Base-by-base conservation (phyloP, 2,329 filamentous ascomycete species). In the Falciphora oryzae region DNA sequence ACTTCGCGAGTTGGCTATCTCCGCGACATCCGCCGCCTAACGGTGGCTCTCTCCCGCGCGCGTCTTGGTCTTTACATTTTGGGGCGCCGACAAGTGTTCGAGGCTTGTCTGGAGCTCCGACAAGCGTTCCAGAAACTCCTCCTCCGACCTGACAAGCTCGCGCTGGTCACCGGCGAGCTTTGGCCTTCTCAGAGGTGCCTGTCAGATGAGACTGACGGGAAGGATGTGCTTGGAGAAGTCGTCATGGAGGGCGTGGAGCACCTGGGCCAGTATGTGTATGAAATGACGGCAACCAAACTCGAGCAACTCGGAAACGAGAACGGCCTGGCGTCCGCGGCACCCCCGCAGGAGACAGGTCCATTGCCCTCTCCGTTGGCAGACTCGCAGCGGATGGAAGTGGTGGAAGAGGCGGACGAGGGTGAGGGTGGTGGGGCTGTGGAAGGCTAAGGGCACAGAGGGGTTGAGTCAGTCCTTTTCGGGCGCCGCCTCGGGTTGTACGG, bases 231-330 rank as follows among this genome's bases (percentile, higher is more conserved):
- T 2, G 83, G 83, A 16, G 83, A 85, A 70, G 89, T 87, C 1
- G 81, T 86, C 27, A 98, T 99, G 91, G 91, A 94, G 71, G 86
- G 90, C 44, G 89, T 98, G 1, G 94, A 99, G 79, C 95, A 99
- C 78, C 77, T 99, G 50, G 95, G 95, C 0, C 90, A 97, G 77
- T 99, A 97, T 75, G 94, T 99, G 28, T 97, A 87, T 74, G 92
- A 99, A 76, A 99, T 99, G 92, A 96, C 93, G 4, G 85, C 89
- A 60, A 85, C 83, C 1, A 82, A 77, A 71, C 68, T 85, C 50
- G 76, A 80, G 71, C 81, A 85, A 71, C 67, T 86, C 59, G 76
- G 79, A 62, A 75, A 71, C 13, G 80, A 77, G 62, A 73, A 72
- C 28, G 74, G 74, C 10, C 65, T 75, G 59, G 68, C 70, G 3